Evolutionary conservation across 768 basidiomycete species (phyloP), one percentile per base, ranked within the genome.

Genomic region (Rhodotorula paludigena): DNA sequence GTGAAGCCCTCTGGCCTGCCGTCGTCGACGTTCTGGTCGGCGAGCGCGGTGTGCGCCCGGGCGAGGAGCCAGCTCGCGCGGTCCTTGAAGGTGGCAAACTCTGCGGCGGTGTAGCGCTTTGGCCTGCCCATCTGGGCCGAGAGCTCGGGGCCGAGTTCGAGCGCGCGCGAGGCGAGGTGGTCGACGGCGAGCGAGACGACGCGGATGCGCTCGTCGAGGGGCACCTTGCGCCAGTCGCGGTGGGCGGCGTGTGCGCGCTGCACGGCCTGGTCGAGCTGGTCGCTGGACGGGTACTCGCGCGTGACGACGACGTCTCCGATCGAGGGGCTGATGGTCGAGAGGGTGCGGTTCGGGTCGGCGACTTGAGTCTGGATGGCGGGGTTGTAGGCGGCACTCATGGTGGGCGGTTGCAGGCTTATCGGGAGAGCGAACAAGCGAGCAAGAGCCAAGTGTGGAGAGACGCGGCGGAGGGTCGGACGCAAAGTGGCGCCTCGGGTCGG

Each of bases 81-180:
- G 56, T 89, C 89, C 33, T 94, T 76, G 49, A 89, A 85, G 0
- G 92, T 91, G 35, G 83, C 82, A 45, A 94, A 81, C 78, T 98
- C 94, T 12, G 89, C 89, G 20, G 85, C 79, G 44, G 82, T 81
- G 77, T 92, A 90, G 0, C 85, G 83, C 56, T 90, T 82, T 1
- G 94, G 94, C 52, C 92, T 82, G 44, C 94, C 94, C 89, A 99
- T 97, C 79, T 96, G 90, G 59, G 86, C 73, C 1, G 91, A 86
- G 59, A 97, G 81, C 73, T 97, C 92, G 39, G 83, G 75, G 0
- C 86, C 85, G 21, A 90, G 83, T 38, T 88, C 84, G 25, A 88
- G 84, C 14, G 79, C 78, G 68, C 81, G 78, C 60, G 80, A 81
- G 74, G 81, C 79, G 76, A 85, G 84, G 74, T 83, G 84, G 45